Evolutionary conservation across 1,284 basidiomycete genomes (phyloP).

Genomic region (Coniferiporia sulphurascens): DNA sequence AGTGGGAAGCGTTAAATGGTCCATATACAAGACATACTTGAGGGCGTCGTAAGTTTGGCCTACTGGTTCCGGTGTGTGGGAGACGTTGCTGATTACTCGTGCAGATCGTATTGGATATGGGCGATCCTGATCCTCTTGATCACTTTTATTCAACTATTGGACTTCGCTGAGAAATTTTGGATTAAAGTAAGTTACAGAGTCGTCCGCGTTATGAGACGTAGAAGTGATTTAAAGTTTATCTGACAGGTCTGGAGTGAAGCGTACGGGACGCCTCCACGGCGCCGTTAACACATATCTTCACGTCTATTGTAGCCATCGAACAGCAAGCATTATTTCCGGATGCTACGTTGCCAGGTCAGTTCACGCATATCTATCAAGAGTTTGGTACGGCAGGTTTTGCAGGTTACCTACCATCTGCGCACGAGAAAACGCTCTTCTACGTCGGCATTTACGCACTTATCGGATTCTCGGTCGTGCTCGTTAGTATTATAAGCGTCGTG

Average conservation of each 20-base stretch:
- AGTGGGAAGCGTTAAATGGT: conserved; percentile 73
- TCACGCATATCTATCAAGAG: conserved; percentile 1
- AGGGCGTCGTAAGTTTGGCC: conserved; percentile 49
- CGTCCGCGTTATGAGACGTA: too few relatives aligned
- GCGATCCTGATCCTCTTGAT: conserved; percentile 43
- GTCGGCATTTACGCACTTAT: conserved; percentile 58
- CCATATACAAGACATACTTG: conserved; percentile 75
- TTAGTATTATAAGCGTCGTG: conserved; percentile 40
- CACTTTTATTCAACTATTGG: conserved; percentile 40
- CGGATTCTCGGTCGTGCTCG: conserved; percentile 41
- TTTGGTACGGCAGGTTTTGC: neutral
- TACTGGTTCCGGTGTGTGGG: neutral
- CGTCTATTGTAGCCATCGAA: conserved; percentile 28
- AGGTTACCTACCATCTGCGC: conserved; percentile 37
- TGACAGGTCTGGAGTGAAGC: conserved; percentile 58
- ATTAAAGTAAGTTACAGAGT: conserved; percentile 50
- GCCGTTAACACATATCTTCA: conserved; percentile 24
- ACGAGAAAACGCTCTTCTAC: conserved; percentile 58
- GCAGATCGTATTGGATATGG: conserved; percentile 66
- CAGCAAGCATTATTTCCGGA: conserved; percentile 23
- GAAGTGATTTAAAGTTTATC: neutral
- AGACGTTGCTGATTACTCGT: conserved; percentile 18
- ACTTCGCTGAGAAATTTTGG: conserved; percentile 65
- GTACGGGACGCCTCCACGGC: conserved; percentile 31
- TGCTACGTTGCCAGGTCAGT: conserved; percentile 1